Evolutionary conservation across 306 rosid genomes (phyloP).

Genomic region (Astragalus glycyphyllos): DNA sequence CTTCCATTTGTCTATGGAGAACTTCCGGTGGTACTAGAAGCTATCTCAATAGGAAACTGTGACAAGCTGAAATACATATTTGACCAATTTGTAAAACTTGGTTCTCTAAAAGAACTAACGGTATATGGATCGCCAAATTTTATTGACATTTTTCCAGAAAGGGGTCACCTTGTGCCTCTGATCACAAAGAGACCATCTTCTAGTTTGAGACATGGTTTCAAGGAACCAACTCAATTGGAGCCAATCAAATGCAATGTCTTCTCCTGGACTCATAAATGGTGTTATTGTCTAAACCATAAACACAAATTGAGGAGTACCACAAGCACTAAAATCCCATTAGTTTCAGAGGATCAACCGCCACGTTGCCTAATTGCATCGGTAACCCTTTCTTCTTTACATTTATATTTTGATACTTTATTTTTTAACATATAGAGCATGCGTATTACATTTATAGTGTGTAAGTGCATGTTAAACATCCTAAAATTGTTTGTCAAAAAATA

Average conservation of each 20-base stretch:
- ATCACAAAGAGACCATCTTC: not conserved
- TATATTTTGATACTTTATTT: not conserved
- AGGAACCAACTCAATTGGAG: not conserved
- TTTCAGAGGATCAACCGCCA: not conserved
- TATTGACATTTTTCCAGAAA: not conserved
- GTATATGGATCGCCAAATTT: not conserved
- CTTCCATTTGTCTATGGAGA: not conserved
- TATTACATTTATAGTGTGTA: not conserved
- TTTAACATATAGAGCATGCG: not conserved
- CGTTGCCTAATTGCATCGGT: not conserved
- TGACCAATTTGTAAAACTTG: not conserved
- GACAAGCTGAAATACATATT: conserved; percentile 9
- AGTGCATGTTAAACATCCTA: too few species aligned
- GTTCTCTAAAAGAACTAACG: fast-evolving
- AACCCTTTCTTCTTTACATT: not conserved
- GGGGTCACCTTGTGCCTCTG: not conserved
- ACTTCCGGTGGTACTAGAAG: not conserved
- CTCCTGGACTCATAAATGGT: not conserved
- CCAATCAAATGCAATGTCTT: not conserved
- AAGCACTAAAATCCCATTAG: not conserved
- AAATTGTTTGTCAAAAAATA: too few species aligned
- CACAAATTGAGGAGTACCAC: not conserved
- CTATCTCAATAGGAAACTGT: not conserved
- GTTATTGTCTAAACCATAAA: not conserved
- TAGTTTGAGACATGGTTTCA: not conserved